A percentile compares a stretch with the other conserved stretches of the same genome.
Evolutionary conservation across 148 eudicot species (phyloP).

Genomic region (Chenopodium suecicum): DNA sequence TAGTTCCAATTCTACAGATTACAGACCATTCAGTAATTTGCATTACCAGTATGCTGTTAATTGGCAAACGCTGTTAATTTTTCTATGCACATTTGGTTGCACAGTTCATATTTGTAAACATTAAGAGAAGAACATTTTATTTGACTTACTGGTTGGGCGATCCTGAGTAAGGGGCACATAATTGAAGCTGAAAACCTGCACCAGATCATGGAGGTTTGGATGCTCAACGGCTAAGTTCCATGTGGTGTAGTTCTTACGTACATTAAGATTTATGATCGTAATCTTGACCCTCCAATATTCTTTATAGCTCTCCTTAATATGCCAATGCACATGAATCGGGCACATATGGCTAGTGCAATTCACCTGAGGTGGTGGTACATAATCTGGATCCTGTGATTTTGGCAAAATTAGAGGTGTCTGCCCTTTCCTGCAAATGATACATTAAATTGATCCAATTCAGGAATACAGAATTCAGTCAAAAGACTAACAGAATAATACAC

Average conservation of each 20-base stretch:
- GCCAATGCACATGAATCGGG: constrained; percentile 82
- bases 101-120: not conserved
- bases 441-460: not conserved
- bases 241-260: constrained; percentile 52
- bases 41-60: not conserved
- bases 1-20: not conserved
- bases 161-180: constrained; percentile 51
- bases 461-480: not conserved
- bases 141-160: constrained; percentile 58
- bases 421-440: constrained; percentile 35
- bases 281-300: constrained; percentile 80
- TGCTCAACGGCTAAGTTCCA: constrained; percentile 76
- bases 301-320: constrained; percentile 68
- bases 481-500: not conserved
- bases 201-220: constrained; percentile 56
- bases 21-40: not conserved
- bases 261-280: constrained; percentile 59
- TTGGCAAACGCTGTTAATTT: not conserved
- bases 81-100: not conserved
- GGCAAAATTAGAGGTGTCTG: constrained; percentile 34
- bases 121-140: not conserved
- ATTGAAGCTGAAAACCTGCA: constrained; percentile 70
- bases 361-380: constrained; percentile 44
- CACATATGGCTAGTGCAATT: constrained; percentile 65
- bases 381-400: constrained; percentile 38